Percentiles rank a stretch among this genome's conserved stretches.
These are phyloP conservation scores for Tylopilus orsonianus DNA, from an alignment of 1,284 basidiomycete genomes.

Conservation along the genomic window DNA sequence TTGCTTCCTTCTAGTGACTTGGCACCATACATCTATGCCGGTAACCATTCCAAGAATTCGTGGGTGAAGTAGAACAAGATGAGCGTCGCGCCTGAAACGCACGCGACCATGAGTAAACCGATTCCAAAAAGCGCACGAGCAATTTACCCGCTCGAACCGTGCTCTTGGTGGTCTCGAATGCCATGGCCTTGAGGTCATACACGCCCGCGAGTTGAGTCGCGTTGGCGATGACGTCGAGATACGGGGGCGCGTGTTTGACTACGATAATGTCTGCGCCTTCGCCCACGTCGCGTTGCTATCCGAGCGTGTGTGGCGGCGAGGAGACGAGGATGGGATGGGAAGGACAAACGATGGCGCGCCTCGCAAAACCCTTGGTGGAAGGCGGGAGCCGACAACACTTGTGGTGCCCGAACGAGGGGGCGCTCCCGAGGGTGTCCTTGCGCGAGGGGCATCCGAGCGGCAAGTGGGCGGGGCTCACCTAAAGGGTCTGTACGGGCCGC, in stretches of 20 bases:
- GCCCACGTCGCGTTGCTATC: conserved; percentile 78
- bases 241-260: conserved; percentile 96
- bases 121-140: background rate
- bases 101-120: conserved; percentile 5
- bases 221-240: conserved; percentile 94
- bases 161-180: conserved; percentile 88
- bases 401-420: conserved; percentile 91
- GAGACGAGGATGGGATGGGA: no score
- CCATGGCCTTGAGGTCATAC: conserved; percentile 90
- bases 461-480: conserved; percentile 49
- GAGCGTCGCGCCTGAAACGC: conserved; percentile 74
- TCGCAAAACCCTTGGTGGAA: conserved; percentile 84
- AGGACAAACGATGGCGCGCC: conserved; percentile 82
- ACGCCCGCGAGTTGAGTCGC: conserved; percentile 86
- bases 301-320: no score
- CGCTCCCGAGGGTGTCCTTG: conserved; percentile 94
- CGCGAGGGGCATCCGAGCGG: background rate
- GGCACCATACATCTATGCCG: conserved; percentile 35
- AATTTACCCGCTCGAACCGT: conserved; percentile 86
- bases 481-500: conserved; percentile 96
- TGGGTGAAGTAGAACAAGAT: conserved; percentile 96
- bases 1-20: background rate
- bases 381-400: conserved; percentile 98
- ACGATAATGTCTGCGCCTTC: conserved; percentile 99
- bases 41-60: conserved; percentile 90